Percentiles rank a stretch among this genome's conserved stretches.
Evolutionary conservation across 1,284 basidiomycete genomes (phyloP).

Genomic region (Somion occarium): DNA sequence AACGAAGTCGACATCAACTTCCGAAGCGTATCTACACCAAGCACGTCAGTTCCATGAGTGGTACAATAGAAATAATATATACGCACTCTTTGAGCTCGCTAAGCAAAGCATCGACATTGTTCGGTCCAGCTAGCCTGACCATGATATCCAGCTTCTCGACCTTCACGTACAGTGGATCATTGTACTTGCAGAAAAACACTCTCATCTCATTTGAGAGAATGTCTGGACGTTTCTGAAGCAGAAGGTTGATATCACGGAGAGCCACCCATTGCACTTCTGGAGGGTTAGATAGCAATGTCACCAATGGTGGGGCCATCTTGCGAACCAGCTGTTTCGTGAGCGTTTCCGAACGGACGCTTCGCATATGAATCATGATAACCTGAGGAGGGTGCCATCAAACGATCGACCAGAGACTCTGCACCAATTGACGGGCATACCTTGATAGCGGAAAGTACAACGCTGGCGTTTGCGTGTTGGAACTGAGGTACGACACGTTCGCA

Average conservation of each 20-base stretch:
- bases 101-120: slow-evolving; percentile 90
- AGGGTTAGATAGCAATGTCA: slow-evolving; percentile 72
- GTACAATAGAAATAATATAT: not conserved
- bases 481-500: slow-evolving; percentile 98
- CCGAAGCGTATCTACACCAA: slow-evolving; percentile 78
- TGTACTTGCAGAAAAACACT: slow-evolving; percentile 99
- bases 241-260: slow-evolving; percentile 92
- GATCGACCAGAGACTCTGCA: not conserved
- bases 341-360: slow-evolving; percentile 78
- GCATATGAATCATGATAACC: slow-evolving; percentile 98
- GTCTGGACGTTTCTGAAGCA: slow-evolving; percentile 89
- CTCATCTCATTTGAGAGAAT: slow-evolving; percentile 94
- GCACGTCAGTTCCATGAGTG: slow-evolving; percentile 5
- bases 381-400: slow-evolving; percentile 24
- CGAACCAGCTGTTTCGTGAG: slow-evolving; percentile 83
- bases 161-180: slow-evolving; percentile 98
- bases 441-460: slow-evolving; percentile 91
- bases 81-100: slow-evolving; percentile 93
- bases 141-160: slow-evolving; percentile 98
- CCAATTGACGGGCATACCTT: too few species aligned
- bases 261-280: slow-evolving; percentile 96
- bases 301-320: slow-evolving; percentile 97
- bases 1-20: slow-evolving; percentile 98
- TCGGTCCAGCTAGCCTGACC: slow-evolving; percentile 89
- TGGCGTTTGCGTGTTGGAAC: slow-evolving; percentile 96